Evolutionary conservation across 768 basidiomycete genomes (phyloP).

Genomic region (Suillus weaverae): DNA sequence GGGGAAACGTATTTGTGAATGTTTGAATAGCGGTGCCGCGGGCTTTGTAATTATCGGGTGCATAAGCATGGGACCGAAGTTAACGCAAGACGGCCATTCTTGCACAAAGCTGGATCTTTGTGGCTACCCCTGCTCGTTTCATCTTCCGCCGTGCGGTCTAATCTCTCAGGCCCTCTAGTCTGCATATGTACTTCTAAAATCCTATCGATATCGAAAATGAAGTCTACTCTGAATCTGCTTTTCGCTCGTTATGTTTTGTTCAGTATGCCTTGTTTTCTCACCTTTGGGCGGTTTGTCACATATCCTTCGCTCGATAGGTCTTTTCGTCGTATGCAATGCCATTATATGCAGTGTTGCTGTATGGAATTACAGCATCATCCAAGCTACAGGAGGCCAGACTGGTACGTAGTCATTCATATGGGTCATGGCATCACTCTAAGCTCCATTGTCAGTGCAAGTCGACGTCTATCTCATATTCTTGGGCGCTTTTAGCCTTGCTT

Average conservation of each 20-base stretch:
- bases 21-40: not conserved
- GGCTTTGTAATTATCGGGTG: not conserved
- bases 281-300: not conserved
- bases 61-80: not conserved
- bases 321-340: constrained; percentile 65
- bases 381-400: constrained; percentile 28
- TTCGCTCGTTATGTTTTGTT: constrained; percentile 60
- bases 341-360: constrained; percentile 64
- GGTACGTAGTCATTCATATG: constrained; percentile 36
- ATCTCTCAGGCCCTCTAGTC: constrained; percentile 23
- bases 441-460: constrained; percentile 39
- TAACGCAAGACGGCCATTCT: constrained; percentile 12
- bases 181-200: constrained; percentile 29
- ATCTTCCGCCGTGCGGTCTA: constrained; percentile 35
- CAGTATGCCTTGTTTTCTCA: constrained; percentile 36
- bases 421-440: constrained; percentile 11
- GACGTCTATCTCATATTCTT: constrained; percentile 63
- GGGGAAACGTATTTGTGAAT: not conserved
- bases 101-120: constrained; percentile 33
- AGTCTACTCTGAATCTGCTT: constrained; percentile 45
- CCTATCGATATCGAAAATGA: constrained; percentile 35
- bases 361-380: constrained; percentile 63
- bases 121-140: not conserved
- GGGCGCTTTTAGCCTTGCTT: constrained; percentile 55
- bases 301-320: constrained; percentile 36